Evolutionary conservation across 2,329 filamentous ascomycete species (phyloP), one percentile per base, ranked within the genome.

Genomic region (Plectosphaerella sp.): DNA sequence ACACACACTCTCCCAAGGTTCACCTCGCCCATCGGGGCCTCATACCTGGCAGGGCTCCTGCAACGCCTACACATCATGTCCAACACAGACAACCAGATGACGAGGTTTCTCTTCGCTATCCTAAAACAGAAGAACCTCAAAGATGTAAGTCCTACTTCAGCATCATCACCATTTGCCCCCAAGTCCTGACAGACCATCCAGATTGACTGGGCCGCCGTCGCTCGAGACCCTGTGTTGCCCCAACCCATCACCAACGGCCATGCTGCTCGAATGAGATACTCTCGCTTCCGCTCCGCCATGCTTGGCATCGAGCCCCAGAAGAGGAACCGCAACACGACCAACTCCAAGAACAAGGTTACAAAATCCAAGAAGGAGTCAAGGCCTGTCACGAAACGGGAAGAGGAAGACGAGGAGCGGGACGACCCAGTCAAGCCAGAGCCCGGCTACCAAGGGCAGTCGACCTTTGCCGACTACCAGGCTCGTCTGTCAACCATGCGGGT

Each of bases 151-250:
- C 39, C 25, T 54, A 50, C n/a, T 22, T 36, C 8, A 11, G 22
- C 33, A 48, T 22, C 16, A 39, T n/a, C 16, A 16, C 3, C 3
- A 7, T 15, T 22, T 36, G 41, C 16, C 46, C 10, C 12, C 14
- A 53, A 9, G 42, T 3, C 41, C 59, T 66, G 48, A 64, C 47
- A 5, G 33, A n/a, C n/a, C 20, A n/a, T 8, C 25, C 37, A 84
- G 80, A 81, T 84, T 60, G 77, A 84, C 62, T 84, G 80, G 80
- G 77, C 77, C 54, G 66, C 73, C 61, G 80, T 84, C 45, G 80
- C 80, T 50, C 64, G 71, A 36, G 77, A 82, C 54, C 78, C 79
- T 18, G 72, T 80, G 47, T 71, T 84, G 10, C 57, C 74, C 22
- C 72, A 81, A 48, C 70, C 74, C 58, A 83, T 83, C 54, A 74